phyloP scores from a whole-genome alignment of 768 basidiomycete species.

The Amanita phalloides region DNA sequence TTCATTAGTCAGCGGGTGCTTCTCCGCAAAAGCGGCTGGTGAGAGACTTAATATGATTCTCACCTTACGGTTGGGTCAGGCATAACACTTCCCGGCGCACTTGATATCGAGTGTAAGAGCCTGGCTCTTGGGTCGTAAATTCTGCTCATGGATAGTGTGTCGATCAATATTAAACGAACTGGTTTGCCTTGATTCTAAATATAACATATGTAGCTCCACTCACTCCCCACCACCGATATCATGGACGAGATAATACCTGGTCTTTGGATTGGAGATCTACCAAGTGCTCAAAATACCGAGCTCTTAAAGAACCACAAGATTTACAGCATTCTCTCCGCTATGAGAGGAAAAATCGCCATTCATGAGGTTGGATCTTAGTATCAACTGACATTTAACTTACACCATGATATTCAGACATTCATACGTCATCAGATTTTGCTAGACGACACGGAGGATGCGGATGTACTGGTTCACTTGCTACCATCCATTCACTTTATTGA shows the following conservation, averaged over 20 bases:
- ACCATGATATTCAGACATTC: conserved; percentile 48
- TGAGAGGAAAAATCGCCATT: conserved; percentile 59
- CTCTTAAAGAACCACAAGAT: conserved; percentile 63
- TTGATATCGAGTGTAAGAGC: too few relatives aligned
- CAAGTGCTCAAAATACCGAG: conserved; percentile 53
- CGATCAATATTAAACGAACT: too few relatives aligned
- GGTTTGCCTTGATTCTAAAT: background rate
- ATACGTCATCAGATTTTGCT: conserved; percentile 69
- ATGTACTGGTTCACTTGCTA: conserved; percentile 70
- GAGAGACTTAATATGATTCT: too few relatives aligned
- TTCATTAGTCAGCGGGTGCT: too few relatives aligned
- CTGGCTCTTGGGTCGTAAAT: background rate
- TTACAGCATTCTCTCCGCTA: conserved; percentile 59
- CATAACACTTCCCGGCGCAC: too few relatives aligned
- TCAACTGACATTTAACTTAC: background rate
- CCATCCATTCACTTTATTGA: conserved; percentile 79
- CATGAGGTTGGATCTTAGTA: conserved; percentile 37
- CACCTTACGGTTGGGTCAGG: too few relatives aligned
- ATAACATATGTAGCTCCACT: background rate
- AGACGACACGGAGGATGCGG: conserved; percentile 66
- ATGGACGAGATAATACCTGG: conserved; percentile 78
- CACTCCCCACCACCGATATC: background rate
- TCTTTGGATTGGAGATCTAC: conserved; percentile 79
- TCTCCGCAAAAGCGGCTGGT: too few relatives aligned
- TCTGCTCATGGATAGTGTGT: background rate